A percentile compares a stretch with the other conserved stretches of the same genome.
Conservation (phyloP, 108 stramenopile species). For the Skeletonema tropicum region DNA sequence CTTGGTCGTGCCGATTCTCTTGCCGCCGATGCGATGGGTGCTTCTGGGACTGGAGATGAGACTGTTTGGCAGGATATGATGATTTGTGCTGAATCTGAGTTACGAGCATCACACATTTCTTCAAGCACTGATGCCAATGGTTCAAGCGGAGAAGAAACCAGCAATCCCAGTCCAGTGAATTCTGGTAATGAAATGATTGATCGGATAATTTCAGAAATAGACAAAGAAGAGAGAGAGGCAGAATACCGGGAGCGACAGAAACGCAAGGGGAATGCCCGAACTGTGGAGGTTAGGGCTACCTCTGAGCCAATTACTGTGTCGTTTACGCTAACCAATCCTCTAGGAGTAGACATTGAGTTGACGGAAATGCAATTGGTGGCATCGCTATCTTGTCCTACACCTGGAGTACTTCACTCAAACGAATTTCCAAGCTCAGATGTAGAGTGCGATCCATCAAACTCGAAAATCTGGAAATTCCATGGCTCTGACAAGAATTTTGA, state of each 20-base stretch:
- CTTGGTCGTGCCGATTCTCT: conserved; percentile 38
- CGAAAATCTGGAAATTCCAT: conserved; percentile 64
- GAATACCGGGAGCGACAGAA: conserved; percentile 63
- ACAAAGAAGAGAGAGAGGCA: conserved; percentile 68
- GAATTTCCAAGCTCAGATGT: conserved; percentile 62
- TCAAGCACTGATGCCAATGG: conserved; percentile 26
- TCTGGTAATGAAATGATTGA: conserved; percentile 67
- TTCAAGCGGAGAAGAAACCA: conserved; percentile 31
- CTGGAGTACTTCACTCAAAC: conserved; percentile 60
- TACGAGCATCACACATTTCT: conserved; percentile 30
- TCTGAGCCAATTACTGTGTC: conserved; percentile 78
- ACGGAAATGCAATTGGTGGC: conserved; percentile 80
- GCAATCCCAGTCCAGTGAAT: conserved; percentile 43
- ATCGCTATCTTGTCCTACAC: conserved; percentile 39
- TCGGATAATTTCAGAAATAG: conserved; percentile 70
- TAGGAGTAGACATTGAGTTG: conserved; percentile 64
- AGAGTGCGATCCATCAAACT: conserved; percentile 11
- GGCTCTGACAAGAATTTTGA: conserved; percentile 63
- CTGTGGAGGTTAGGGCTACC: conserved; percentile 59
- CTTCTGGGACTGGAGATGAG: conserved; percentile 23
- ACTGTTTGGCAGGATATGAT: conserved; percentile 74
- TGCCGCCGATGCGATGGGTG: conserved; percentile 19
- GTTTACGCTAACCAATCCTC: conserved; percentile 66
- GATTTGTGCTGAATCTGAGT: conserved; percentile 67
- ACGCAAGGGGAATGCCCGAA: conserved; percentile 47